Base-by-base conservation (phyloP, 495 filamentous ascomycete species). In the Cetradonia linearis region DNA sequence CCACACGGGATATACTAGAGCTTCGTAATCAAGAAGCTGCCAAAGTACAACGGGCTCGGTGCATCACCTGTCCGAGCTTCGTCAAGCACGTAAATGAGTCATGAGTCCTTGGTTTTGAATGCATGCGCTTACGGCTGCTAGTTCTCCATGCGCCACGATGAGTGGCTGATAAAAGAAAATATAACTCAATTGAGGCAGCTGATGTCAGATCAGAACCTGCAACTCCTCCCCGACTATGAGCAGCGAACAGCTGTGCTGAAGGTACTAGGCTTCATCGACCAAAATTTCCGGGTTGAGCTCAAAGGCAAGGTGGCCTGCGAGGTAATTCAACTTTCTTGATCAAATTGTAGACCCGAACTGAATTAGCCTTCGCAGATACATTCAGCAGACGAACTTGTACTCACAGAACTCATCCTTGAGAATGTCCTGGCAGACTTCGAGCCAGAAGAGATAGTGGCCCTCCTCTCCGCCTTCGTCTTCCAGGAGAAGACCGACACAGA, bases 271-370 rank as follows among this genome's bases (percentile, higher is more conserved):
- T 98, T 97, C 65, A 86, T 97, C 58, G 93, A 97, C 71, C 82
- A 84, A 1, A 80, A 83, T 49, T 84, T 80, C 37, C 83, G 90
- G 49, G 92, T 97, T 36, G 86, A 91, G 73, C 78, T 98, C 62
- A 98, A 98, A 74, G 93, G 93, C 70, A 95, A 96, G 73, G 93
- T 98, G 34, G 93, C 93, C 20, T 98, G 93, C 74, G 93, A 98
- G 71, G 79, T 83, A 70, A 62, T 66, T 23, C 28, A 40, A 31
- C 0, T 7, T 1, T 42, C 20, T 28, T 27, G 20, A 6, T 28
- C 34, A 13, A 31, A 18, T 37, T 53, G 10, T 37, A 27, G n/a
- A 25, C 47, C 28, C 31, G 31, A 4, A 31, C 46, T 62, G 57
- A 64, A 47, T 3, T 20, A n/a, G 23, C 13, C 28, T 49, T 10